Evolutionary conservation across 2,329 filamentous ascomycete species (phyloP), one percentile per base, ranked within the genome.

Genomic region (Phaeosphaeriaceae sp.): DNA sequence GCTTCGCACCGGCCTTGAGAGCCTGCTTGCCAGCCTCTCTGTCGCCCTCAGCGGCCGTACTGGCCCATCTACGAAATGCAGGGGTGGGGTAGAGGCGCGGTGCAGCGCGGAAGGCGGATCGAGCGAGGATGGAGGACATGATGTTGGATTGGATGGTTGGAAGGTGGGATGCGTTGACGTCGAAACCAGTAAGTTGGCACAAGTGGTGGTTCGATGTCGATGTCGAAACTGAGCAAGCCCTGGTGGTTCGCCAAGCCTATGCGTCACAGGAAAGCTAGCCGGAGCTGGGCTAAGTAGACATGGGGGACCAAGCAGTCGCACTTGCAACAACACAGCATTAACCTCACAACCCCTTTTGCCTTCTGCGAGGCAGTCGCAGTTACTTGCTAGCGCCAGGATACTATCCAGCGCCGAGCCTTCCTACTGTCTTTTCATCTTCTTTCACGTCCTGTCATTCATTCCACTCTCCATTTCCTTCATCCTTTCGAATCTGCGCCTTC

Each of bases 1-100:
- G 79, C 79, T 83, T 86, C 48, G 86, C 84, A 64, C 82, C 87
- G 72, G 84, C 80, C 70, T 83, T 81, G 68, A 89, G 76, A 61
- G 73, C 74, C 56, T 75, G 63, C 65, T 74, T 76, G 71, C 74
- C 73, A 57, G 64, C 66, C 50, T 76, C 72, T 61, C 81, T 77
- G 57, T 80, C 77, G 40, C 77, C 72, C 56, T 71, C 74, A 56
- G 73, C 71, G 33, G 70, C 70, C 35, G 58, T 71, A 62, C 74
- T 74, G 50, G 67, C 66, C 48, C 71, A 70, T 50, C 73, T 65
- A 54, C 69, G 68, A 46, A 64, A 54, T 41, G 59, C 54, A 29
- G 66, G 52, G 60, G 71, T 43, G 54, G 70, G 67, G 63, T 70
- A 72, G 69, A 78, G 72, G 74, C 74, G 71, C 58, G 74, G 77